Evolutionary conservation across 257 asterid genomes (phyloP).

Genomic region (Solanum dulcamara): DNA sequence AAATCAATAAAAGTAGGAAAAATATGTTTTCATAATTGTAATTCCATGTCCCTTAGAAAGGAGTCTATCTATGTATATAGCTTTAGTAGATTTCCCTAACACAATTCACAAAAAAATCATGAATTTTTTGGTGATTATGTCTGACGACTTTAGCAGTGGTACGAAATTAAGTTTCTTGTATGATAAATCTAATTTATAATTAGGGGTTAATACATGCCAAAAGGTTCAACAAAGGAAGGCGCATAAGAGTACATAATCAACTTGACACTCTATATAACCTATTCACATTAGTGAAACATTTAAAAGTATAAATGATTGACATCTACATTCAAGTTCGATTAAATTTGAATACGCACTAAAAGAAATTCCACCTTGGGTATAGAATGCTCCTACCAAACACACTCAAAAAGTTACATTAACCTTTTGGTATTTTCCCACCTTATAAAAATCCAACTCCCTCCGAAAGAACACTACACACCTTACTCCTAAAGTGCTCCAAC

Average conservation of each 20-base stretch:
- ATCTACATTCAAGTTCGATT: no score
- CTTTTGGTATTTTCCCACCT: background rate
- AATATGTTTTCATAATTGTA: background rate
- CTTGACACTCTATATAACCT: no score
- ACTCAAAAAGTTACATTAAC: background rate
- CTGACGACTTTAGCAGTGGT: no score
- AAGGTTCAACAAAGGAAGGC: no score
- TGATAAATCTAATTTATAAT: no score
- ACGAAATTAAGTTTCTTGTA: background rate
- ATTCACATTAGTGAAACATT: background rate
- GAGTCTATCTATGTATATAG: no score
- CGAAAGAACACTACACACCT: background rate
- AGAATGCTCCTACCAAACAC: background rate
- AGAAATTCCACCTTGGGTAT: background rate
- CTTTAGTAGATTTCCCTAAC: no score
- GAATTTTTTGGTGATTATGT: no score
- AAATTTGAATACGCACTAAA: fast-evolving
- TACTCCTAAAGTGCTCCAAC: background rate
- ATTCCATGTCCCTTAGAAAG: background rate
- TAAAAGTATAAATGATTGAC: no score
- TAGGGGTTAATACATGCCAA: background rate
- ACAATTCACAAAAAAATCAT: fast-evolving
- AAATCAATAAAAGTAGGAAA: no score
- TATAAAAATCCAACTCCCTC: background rate
- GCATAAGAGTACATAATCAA: no score